Conservation (phyloP, 768 basidiomycete genomes). For the Albatrellus ellisii region DNA sequence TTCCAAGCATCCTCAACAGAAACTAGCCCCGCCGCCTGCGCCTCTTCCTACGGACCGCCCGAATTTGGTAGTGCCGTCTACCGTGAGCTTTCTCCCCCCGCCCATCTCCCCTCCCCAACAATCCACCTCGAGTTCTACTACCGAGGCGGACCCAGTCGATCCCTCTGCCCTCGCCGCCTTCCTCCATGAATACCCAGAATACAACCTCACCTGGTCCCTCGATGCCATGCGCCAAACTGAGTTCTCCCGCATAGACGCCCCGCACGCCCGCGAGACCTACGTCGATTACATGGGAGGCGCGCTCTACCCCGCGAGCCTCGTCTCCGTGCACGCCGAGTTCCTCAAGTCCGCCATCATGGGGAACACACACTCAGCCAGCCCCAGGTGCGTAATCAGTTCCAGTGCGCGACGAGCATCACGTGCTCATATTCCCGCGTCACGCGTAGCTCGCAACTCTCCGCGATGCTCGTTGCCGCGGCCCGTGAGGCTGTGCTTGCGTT, state of each 20-base stretch:
- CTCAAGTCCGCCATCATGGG: slow-evolving; percentile 56
- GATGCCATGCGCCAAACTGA: slow-evolving; percentile 31
- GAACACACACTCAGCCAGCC: slow-evolving; percentile 76
- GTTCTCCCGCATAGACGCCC: neutral
- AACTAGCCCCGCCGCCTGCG: no score
- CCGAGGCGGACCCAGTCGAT: neutral
- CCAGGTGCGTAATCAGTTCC: slow-evolving; percentile 37
- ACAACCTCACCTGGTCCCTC: slow-evolving; percentile 54
- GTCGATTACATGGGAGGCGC: slow-evolving; percentile 84
- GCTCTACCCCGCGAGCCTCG: slow-evolving; percentile 66
- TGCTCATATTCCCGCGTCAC: neutral
- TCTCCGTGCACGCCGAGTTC: slow-evolving; percentile 58
- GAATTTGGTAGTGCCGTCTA: no score
- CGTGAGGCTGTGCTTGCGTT: slow-evolving; percentile 62
- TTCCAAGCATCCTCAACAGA: no score
- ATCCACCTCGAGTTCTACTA: no score
- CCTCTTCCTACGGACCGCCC: no score
- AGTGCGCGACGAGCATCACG: neutral
- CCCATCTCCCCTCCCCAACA: no score
- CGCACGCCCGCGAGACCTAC: slow-evolving; percentile 36
- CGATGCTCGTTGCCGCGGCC: slow-evolving; percentile 54
- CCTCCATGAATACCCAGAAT: slow-evolving; percentile 31
- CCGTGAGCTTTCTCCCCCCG: no score
- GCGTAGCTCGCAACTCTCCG: slow-evolving; percentile 55
- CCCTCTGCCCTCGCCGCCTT: slow-evolving; percentile 10